phyloP scores from a whole-genome alignment of 257 asterid species.

The Solanum appendiculatum region DNA sequence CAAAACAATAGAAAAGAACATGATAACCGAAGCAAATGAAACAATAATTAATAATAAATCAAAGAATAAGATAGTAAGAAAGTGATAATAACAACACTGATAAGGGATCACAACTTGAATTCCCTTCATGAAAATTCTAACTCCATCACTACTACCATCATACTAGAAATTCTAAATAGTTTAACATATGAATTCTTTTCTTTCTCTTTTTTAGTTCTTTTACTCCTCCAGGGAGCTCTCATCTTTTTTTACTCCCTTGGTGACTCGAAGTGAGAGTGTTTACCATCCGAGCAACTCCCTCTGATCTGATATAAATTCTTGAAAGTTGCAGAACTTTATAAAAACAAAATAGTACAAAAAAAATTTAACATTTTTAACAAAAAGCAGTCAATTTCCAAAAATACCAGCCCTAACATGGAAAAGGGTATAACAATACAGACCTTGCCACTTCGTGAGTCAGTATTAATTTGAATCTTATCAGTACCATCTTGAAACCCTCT shows the following conservation, averaged over 20 bases:
- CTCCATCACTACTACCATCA: neutral
- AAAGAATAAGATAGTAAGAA: neutral
- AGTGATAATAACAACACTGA: too few relatives aligned
- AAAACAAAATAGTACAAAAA: neutral
- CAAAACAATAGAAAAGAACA: neutral
- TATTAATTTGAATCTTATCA: constrained; percentile 69
- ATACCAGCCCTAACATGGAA: neutral
- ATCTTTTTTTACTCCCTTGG: neutral
- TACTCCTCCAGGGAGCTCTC: too few relatives aligned
- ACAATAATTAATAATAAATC: neutral
- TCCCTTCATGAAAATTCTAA: neutral
- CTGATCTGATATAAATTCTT: neutral
- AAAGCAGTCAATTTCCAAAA: neutral
- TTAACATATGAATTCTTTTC: neutral
- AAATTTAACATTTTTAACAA: neutral
- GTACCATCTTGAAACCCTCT: constrained; percentile 76
- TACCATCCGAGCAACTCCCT: neutral
- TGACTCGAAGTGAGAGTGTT: neutral
- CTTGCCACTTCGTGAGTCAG: constrained; percentile 83
- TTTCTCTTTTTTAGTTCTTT: neutral
- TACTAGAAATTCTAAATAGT: neutral
- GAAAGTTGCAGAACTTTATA: neutral
- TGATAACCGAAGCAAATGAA: neutral
- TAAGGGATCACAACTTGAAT: neutral
- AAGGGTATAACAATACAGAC: constrained; percentile 12